A percentile compares a stretch with the other conserved stretches of the same genome.
phyloP scores from a whole-genome alignment of 2,329 filamentous ascomycete species.

The Ophiostoma fasciatum region DNA sequence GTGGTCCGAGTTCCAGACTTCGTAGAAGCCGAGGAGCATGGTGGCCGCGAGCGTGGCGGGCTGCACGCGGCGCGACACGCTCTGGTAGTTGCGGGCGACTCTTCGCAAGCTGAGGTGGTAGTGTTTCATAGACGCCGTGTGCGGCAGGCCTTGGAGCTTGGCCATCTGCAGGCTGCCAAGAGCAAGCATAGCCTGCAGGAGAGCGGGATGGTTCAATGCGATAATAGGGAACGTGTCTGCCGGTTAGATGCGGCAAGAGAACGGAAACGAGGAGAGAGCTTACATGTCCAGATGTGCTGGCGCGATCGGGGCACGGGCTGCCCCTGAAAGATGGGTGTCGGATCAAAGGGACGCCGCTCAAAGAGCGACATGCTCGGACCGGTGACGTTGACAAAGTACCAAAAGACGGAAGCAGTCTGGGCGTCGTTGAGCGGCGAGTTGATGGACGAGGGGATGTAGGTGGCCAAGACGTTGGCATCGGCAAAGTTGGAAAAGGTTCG shows the following conservation, averaged over 20 bases:
- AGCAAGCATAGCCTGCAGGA: slow-evolving; percentile 83
- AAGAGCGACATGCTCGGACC: slow-evolving; percentile 77
- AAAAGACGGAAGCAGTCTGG: slow-evolving; percentile 69
- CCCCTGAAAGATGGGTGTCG: slow-evolving; percentile 49
- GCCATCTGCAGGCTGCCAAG: slow-evolving; percentile 79
- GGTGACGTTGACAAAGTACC: slow-evolving; percentile 82
- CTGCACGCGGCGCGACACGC: slow-evolving; percentile 52
- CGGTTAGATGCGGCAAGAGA: slow-evolving; percentile 12
- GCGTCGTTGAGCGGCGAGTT: slow-evolving; percentile 66
- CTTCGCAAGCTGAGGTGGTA: slow-evolving; percentile 75
- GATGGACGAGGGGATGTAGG: slow-evolving; percentile 49
- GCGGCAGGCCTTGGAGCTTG: slow-evolving; percentile 57
- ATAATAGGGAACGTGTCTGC: slow-evolving; percentile 67
- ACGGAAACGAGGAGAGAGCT: slow-evolving; percentile 18
- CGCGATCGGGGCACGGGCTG: slow-evolving; percentile 46
- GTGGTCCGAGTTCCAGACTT: slow-evolving; percentile 89
- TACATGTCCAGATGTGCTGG: slow-evolving; percentile 50
- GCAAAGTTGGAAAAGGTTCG: slow-evolving; percentile 35
- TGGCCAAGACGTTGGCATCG: slow-evolving; percentile 39
- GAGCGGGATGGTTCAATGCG: slow-evolving; percentile 68
- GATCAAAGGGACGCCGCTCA: slow-evolving; percentile 66
- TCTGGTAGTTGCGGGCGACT: slow-evolving; percentile 60
- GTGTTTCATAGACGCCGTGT: slow-evolving; percentile 75
- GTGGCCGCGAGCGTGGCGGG: slow-evolving; percentile 79
- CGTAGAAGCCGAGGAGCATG: slow-evolving; percentile 76